Evolutionary conservation across 768 basidiomycete species (phyloP).

Genomic region (Lactarius hengduanensis): DNA sequence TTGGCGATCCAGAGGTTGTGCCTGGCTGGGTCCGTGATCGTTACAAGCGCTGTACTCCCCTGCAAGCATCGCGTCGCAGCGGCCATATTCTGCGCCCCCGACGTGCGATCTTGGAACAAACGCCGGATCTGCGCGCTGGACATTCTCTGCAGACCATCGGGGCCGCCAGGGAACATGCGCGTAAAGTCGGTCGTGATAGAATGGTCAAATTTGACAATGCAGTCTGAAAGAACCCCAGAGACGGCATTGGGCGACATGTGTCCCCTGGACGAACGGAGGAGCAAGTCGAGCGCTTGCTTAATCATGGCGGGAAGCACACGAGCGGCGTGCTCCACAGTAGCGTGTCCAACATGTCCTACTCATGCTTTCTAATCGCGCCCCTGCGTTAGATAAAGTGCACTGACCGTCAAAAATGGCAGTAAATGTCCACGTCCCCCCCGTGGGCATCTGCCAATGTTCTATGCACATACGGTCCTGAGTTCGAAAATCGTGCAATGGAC

Average conservation of each 20-base stretch:
- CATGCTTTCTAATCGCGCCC: conserved; percentile 8
- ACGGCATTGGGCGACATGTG: conserved; percentile 36
- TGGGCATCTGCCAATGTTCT: conserved; percentile 42
- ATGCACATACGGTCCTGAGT: conserved; percentile 45
- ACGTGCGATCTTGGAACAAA: conserved; percentile 63
- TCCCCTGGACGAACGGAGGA: conserved; percentile 33
- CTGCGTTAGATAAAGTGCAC: conserved; percentile 18
- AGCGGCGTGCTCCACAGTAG: conserved; percentile 47
- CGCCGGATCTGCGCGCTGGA: conserved; percentile 55
- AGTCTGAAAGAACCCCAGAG: conserved; percentile 41
- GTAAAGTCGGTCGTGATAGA: conserved; percentile 45
- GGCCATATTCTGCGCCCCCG: conserved; percentile 57
- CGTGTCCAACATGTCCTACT: conserved; percentile 48
- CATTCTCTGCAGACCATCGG: conserved; percentile 41
- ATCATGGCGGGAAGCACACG: conserved; percentile 43
- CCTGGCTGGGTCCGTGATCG: conserved; percentile 67
- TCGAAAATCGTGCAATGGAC: conserved; percentile 36
- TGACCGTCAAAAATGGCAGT: conserved; percentile 49
- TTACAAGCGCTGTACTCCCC: conserved; percentile 73
- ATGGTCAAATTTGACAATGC: conserved; percentile 44
- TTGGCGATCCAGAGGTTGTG: conserved; percentile 77
- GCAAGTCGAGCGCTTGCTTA: conserved; percentile 39
- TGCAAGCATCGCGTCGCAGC: conserved; percentile 74
- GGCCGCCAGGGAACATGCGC: conserved; percentile 51
- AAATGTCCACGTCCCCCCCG: conserved; percentile 44